Base-by-base conservation (phyloP, 208 protist genomes). In the Vickermania spadyakhi region DNA sequence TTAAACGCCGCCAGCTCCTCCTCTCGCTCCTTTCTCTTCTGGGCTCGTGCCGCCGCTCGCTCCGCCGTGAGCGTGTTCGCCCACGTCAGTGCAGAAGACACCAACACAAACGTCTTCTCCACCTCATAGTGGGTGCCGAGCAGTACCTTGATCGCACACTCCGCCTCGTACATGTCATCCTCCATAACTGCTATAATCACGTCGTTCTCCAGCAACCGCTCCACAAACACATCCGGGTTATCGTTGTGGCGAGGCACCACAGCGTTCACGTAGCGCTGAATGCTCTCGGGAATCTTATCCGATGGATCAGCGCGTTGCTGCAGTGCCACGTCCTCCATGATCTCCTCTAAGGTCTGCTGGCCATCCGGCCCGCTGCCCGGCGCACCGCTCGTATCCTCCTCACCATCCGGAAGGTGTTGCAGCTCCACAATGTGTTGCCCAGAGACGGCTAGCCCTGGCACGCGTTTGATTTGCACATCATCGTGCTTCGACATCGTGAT, bases 41-140 rank as follows among this genome's bases (percentile, higher is more conserved):
- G 73, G 7, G 62, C 63, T 3, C 68, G 67, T 5, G 64, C 78
- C 14, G 59, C 29, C 11, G 87, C 74, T 3, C 68, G 73, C 51
- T 87, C 81, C 26, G 83, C 62, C 21, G 53, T 61, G 31, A 84
- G 61, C 11, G 87, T 94, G 65, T 90, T 74, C 7, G 84, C 69
- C 88, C 91, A 96, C 42, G 86, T 91, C 28, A 95, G 61, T 1
- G 77, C 71, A 21, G 82, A 93, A 0, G 88, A 94, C 7, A 96
- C 81, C 22, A 96, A 71, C 42, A 97, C 85, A 69, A 96, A 96
- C 3, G 86, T 94, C 71, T 97, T 97, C 57, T 93, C 84, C 29
- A 92, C 86, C 29, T 95, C 80, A 70, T 92, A 97, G 66, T 90
- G 81, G 1, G 84, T 77, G 29, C 81, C 78, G 3, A 70, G 57